Evolutionary conservation across 1,284 basidiomycete species (phyloP).

Genomic region (Cryptococcus hybrid): DNA sequence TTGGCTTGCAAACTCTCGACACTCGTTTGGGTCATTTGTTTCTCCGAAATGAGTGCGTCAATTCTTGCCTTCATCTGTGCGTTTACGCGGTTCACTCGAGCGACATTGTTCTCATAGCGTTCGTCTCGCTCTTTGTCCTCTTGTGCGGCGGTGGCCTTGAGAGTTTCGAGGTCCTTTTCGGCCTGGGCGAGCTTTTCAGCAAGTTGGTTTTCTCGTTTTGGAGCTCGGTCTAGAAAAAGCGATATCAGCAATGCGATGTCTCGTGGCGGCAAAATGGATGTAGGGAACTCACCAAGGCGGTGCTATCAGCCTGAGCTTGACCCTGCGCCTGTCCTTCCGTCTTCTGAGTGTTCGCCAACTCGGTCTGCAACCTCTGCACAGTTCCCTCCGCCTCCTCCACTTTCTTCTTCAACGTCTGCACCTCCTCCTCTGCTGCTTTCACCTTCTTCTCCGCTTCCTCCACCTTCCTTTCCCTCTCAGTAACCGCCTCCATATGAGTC

Average conservation of each 20-base stretch:
- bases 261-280: too few relatives aligned
- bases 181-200: conserved; percentile 31
- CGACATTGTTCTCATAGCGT: conserved; percentile 35
- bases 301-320: conserved; percentile 9
- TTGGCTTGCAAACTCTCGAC: conserved; percentile 18
- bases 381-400: conserved; percentile 32
- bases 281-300: conserved; percentile 22
- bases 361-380: conserved; percentile 31
- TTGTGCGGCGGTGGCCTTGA: conserved; percentile 22
- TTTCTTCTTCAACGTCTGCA: conserved; percentile 16
- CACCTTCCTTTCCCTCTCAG: conserved; percentile 24
- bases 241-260: background rate
- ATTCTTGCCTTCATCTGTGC: conserved; percentile 15
- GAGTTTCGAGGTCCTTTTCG: conserved; percentile 37
- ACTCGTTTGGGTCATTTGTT: conserved; percentile 7
- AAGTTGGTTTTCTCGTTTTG: conserved; percentile 33
- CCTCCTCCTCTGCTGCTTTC: conserved; percentile 20
- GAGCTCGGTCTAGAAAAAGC: conserved; percentile 18
- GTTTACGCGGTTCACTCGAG: conserved; percentile 38
- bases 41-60: conserved; percentile 15
- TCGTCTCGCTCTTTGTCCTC: conserved; percentile 16
- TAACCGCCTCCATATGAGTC: conserved; percentile 21
- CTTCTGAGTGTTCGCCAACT: conserved; percentile 25
- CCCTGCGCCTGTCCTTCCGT: conserved; percentile 2
- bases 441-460: conserved; percentile 28